phyloP scores from a whole-genome alignment of 495 filamentous ascomycete genomes.

The Tetracladium setigerum region DNA sequence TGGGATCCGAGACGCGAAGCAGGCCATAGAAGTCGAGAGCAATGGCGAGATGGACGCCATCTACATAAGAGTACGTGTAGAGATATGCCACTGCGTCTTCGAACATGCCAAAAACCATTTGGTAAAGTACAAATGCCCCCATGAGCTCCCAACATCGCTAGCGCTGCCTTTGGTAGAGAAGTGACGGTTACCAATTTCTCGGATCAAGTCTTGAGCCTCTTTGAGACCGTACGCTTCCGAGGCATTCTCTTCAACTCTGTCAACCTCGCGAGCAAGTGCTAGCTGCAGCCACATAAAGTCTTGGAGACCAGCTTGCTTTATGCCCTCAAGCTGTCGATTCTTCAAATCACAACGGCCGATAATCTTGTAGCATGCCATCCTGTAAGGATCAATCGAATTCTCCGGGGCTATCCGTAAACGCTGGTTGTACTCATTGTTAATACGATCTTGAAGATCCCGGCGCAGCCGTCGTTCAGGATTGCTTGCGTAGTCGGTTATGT shows the following conservation, averaged over 20 bases:
- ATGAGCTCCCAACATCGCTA: slow-evolving; percentile 59
- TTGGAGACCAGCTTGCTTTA: slow-evolving; percentile 66
- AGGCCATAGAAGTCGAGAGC: slow-evolving; percentile 87
- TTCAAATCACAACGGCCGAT: slow-evolving; percentile 87
- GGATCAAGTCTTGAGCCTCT: slow-evolving; percentile 76
- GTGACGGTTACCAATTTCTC: slow-evolving; percentile 81
- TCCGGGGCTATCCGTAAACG: slow-evolving; percentile 76
- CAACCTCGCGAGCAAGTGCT: slow-evolving; percentile 80
- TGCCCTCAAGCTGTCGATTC: slow-evolving; percentile 69
- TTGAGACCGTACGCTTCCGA: slow-evolving; percentile 82
- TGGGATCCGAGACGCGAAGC: slow-evolving; percentile 71
- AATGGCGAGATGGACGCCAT: slow-evolving; percentile 92
- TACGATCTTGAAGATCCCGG: slow-evolving; percentile 71
- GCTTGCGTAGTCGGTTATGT: slow-evolving; percentile 70
- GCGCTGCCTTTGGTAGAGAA: slow-evolving; percentile 62
- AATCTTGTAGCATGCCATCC: slow-evolving; percentile 96
- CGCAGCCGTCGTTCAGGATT: slow-evolving; percentile 65
- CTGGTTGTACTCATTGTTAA: slow-evolving; percentile 83
- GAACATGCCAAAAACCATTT: slow-evolving; percentile 87
- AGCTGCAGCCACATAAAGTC: slow-evolving; percentile 99
- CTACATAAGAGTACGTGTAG: slow-evolving; percentile 79
- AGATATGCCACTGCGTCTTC: slow-evolving; percentile 89
- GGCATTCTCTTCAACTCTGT: slow-evolving; percentile 73
- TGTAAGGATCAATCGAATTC: slow-evolving; percentile 85
- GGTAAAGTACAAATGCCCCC: slow-evolving; percentile 85